These are phyloP conservation scores for Murraya paniculata DNA, from an alignment of 345 rosid genomes.

Conservation along the genomic window DNA sequence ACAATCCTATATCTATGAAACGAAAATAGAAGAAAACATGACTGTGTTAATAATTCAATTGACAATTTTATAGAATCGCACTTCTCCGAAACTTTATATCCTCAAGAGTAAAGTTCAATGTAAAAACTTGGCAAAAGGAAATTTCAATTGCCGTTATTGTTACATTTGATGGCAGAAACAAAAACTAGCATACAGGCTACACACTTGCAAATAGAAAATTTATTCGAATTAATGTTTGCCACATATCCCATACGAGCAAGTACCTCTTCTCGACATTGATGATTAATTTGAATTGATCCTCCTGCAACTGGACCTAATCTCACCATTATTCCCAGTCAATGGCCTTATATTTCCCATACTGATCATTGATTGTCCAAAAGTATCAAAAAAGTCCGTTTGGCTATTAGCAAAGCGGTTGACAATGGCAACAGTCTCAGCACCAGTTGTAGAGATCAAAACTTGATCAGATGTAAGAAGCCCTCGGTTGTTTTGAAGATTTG, in stretches of 20 bases:
- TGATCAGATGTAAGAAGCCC: constrained; percentile 42
- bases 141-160: not conserved
- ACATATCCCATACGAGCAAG: no score
- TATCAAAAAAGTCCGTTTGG: constrained; percentile 34
- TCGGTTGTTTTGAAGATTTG: constrained; percentile 24
- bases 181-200: no score
- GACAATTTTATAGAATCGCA: no score
- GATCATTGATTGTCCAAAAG: constrained; percentile 37
- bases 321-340: constrained; percentile 34
- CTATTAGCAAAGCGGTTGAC: constrained; percentile 36
- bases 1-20: no score
- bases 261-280: no score
- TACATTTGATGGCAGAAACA: not conserved
- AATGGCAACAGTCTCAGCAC: constrained; percentile 19
- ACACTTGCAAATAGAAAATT: no score
- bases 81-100: no score
- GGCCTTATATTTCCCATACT: constrained; percentile 43
- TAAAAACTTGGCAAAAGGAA: no score
- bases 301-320: constrained; percentile 33
- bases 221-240: no score
- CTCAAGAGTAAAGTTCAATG: no score
- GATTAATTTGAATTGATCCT: constrained; percentile 24
- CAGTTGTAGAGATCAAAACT: constrained; percentile 33
- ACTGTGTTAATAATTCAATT: no score
- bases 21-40: no score